These are phyloP conservation scores for Hypocreales sp. DNA, from an alignment of 2,329 filamentous ascomycete species.

Conservation along the genomic window DNA sequence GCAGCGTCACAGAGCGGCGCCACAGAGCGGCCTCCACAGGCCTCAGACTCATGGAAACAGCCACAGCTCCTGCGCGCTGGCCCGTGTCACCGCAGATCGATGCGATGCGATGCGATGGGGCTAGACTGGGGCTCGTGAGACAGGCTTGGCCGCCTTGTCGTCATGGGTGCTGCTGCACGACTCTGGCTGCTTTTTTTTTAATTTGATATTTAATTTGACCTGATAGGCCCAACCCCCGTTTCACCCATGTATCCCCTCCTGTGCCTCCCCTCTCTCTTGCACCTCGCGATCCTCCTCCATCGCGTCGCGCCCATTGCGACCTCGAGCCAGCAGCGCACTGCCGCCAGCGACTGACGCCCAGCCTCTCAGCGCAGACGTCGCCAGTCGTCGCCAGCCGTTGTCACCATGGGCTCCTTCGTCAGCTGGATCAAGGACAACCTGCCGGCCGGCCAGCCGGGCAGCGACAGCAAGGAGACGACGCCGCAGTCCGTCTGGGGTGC, in stretches of 20 bases:
- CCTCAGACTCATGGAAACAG: no score
- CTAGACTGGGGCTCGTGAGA: no score
- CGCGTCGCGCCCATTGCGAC: neutral
- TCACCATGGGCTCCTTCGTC: conserved; percentile 20
- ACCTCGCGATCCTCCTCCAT: neutral
- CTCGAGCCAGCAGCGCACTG: neutral
- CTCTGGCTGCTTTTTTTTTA: no score
- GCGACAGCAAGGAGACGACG: conserved; percentile 9
- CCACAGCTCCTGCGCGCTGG: no score
- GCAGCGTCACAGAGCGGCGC: no score
- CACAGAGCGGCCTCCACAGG: no score
- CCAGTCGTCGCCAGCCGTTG: neutral
- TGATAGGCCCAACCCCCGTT: neutral
- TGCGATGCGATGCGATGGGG: no score
- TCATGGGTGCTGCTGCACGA: no score
- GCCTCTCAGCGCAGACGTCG: neutral
- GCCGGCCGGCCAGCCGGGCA: conserved; percentile 9
- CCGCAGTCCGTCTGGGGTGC: conserved; percentile 21
- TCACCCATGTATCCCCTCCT: neutral
- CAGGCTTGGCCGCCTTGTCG: no score
- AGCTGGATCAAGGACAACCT: conserved; percentile 20
- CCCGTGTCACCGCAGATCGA: no score
- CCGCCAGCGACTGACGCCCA: neutral
- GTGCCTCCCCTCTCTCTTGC: neutral
- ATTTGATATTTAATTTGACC: no score